Evolutionary conservation across 2,329 filamentous ascomycete species (phyloP), one percentile per base, ranked within the genome.

Genomic region (Cadophora gregata): DNA sequence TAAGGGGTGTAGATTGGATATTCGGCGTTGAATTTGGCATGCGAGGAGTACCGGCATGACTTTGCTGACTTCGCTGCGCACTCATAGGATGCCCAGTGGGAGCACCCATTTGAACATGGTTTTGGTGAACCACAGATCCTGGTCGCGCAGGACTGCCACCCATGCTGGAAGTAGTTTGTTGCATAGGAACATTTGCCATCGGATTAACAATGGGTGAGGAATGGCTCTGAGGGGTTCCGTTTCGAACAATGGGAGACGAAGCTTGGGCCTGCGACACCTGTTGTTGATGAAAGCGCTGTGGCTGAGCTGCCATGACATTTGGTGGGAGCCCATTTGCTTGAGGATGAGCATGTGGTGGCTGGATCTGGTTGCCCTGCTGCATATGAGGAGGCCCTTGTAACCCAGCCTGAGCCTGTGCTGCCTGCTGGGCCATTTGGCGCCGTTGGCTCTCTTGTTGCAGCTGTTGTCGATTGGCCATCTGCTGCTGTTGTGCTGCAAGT

Each of bases 121-220:
- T 86, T 56, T 78, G 76, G 68, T 89, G 88, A 3, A 88, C 86
- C 5, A 88, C 88, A 19, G 90, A 92, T 0, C 88, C 81, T 19
- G 90, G 88, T 53, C 90, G 83, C 21, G 88, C 82, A 29, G 90
- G 90, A 73, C 89, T 92, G 61, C 83, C 87, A 24, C 88, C 88
- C 83, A 91, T 89, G 72, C 84, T 89, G 1, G 90, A 91, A 59
- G 85, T 87, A 31, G 87, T 88, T 42, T 84, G 83, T 69, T 89
- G 86, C 88, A 91, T 90, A 0, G 86, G 80, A 29, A 85, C 85
- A 67, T 74, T 73, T 8, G 69, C 72, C 66, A 76, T 74, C 42
- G 71, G 73, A 42, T 84, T 84, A n/a, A 87, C 84, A 82, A 87
- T 88, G 9, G 88, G 88, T 1, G 88, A 90, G 5, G 88, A 90